A percentile compares a stretch with the other conserved stretches of the same genome.
phyloP scores from a whole-genome alignment of 73 alveolate species.

The Paramecium bursaria region DNA sequence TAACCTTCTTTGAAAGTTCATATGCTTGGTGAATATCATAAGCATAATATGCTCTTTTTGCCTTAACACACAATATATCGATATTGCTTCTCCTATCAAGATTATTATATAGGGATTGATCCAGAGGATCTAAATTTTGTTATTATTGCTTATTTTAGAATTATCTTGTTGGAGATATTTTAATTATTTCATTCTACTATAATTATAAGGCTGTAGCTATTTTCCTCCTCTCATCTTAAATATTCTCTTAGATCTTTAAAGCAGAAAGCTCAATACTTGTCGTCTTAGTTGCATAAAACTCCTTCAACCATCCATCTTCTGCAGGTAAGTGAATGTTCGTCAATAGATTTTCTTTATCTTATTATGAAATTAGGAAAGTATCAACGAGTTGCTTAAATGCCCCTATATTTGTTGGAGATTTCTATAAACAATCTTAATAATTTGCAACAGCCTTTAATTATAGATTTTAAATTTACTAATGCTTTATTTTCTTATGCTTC shows the following conservation, averaged over 20 bases:
- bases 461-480: neutral
- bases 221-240: constrained; percentile 27
- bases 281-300: constrained; percentile 56
- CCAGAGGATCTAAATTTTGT: constrained; percentile 73
- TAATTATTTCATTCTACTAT: neutral
- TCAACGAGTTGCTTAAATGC: constrained; percentile 64
- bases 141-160: constrained; percentile 74
- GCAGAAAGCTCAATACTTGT: neutral
- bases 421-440: constrained; percentile 60
- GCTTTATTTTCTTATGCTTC: constrained; percentile 70
- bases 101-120: constrained; percentile 74
- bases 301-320: constrained; percentile 70
- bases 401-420: constrained; percentile 64
- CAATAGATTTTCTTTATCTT: constrained; percentile 56
- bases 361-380: constrained; percentile 39
- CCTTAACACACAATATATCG: constrained; percentile 90
- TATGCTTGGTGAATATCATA: constrained; percentile 92
- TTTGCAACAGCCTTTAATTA: constrained; percentile 56
- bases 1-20: constrained; percentile 86
- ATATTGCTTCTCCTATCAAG: constrained; percentile 81
- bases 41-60: constrained; percentile 89
- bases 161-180: constrained; percentile 65
- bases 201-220: neutral
- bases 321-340: neutral
- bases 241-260: constrained; percentile 11